A percentile compares a stretch with the other conserved stretches of the same genome.
phyloP scores from a whole-genome alignment of 495 filamentous ascomycete species.

The Podospora fimiseda region DNA sequence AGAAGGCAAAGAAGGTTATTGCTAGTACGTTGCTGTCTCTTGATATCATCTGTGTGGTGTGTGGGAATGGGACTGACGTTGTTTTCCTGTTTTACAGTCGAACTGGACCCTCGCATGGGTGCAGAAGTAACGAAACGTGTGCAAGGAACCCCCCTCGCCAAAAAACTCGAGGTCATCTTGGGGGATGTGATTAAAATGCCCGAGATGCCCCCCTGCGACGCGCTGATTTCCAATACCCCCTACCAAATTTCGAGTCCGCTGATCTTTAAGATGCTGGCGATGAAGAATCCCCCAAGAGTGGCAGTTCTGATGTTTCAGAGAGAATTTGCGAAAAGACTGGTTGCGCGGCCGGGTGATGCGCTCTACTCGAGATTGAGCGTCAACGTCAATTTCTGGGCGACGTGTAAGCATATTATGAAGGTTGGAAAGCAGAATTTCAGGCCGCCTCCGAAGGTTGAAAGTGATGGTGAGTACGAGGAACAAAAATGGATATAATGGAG shows the following conservation, averaged over 20 bases:
- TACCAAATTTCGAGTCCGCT: slow-evolving; percentile 91
- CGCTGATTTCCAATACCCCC: slow-evolving; percentile 89
- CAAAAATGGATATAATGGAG: too few species aligned
- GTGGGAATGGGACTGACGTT: too few species aligned
- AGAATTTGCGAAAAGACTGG: slow-evolving; percentile 31
- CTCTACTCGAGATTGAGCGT: slow-evolving; percentile 83
- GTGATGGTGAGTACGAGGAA: slow-evolving; percentile 58
- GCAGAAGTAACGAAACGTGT: slow-evolving; percentile 94
- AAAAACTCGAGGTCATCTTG: slow-evolving; percentile 73
- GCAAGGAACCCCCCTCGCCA: slow-evolving; percentile 73
- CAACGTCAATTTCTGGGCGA: slow-evolving; percentile 93
- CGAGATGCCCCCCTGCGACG: slow-evolving; percentile 78
- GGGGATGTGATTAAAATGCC: slow-evolving; percentile 87
- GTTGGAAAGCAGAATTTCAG: slow-evolving; percentile 93
- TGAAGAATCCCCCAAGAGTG: slow-evolving; percentile 60
- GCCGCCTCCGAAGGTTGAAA: slow-evolving; percentile 86
- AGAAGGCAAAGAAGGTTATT: slow-evolving; percentile 78
- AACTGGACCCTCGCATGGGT: slow-evolving; percentile 94
- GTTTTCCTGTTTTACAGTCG: too few species aligned
- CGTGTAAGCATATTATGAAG: slow-evolving; percentile 79
- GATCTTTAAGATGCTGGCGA: slow-evolving; percentile 82
- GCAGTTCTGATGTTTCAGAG: slow-evolving; percentile 71
- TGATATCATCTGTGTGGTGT: too few species aligned
- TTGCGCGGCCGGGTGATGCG: slow-evolving; percentile 48
- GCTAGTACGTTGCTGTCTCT: slow-evolving; percentile 36